Base-by-base conservation (phyloP, 805 yeast genomes). In the Tetrapisispora arboricola region DNA sequence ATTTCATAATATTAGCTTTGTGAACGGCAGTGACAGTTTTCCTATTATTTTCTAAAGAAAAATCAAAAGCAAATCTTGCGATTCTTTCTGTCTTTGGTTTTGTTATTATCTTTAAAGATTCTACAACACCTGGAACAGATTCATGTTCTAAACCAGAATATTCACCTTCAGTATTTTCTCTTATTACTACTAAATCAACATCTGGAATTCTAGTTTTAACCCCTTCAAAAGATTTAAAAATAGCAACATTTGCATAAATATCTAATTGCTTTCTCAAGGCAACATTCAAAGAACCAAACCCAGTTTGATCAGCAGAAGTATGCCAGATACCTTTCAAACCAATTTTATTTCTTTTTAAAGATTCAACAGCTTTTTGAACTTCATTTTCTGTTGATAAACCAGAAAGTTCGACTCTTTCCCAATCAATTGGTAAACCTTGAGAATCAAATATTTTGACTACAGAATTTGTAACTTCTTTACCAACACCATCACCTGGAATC, bases 121-220 rank as follows among this genome's bases (percentile, higher is more conserved):
- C 97, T 51, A 92, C 97, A 50, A 90, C 96, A 68, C 96, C 97
- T 51, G 95, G 94, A 57, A 85, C 92, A 36, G 95, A 84, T 67
- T 83, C 92, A 71, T 92, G 97, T 75, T 90, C 98, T 58, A 92
- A 75, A 58, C 97, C 97, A 39, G 97, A 88, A 73, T 90, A 90
- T 71, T 90, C 98, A 74, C 98, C 98, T 70, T 92, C 97, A 51
- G 98, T 90, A 79, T 92, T 92, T 73, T 92, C 98, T 77, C 98
- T 87, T 66, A 92, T 88, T 58, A 92, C 73, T 28, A 90, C 96
- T 61, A 90, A 76, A 70, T 88, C 96, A 50, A 90, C 84, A 53
- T 84, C 87, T 47, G 81, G 75, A 61, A 87, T 76, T 66, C 88
- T 85, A 46, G 95, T 80, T 66, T 85, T 75, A 49, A 88, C 95